phyloP scores from a whole-genome alignment of 2,329 filamentous ascomycete species.

The Scleromitrula shiraiana region DNA sequence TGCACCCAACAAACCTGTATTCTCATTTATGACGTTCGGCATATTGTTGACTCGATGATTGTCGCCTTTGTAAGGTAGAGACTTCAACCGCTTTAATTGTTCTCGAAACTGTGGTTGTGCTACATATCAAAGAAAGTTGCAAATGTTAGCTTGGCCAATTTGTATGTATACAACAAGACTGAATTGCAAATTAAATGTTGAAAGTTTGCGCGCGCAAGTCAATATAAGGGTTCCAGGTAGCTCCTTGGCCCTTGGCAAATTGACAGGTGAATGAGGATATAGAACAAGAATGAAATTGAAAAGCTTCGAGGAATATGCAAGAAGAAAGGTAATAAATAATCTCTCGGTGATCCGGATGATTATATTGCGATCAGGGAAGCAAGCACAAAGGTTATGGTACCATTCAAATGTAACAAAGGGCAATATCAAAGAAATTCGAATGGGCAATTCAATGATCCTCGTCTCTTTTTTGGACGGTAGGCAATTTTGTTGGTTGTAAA shows the following conservation, averaged over 20 bases:
- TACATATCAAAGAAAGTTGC: constrained; percentile 13
- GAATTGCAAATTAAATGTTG: constrained; percentile 4
- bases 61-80: not conserved
- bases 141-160: constrained; percentile 13
- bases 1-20: constrained; percentile 16
- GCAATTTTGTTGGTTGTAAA: not conserved
- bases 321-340: not conserved
- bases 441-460: too few relatives aligned
- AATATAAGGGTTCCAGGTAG: not conserved
- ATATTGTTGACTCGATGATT: not conserved
- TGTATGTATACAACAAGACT: constrained; percentile 2
- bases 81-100: constrained; percentile 11
- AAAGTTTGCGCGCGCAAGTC: constrained; percentile 3
- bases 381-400: not conserved
- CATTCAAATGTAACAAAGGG: constrained; percentile 6
- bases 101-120: constrained; percentile 15
- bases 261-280: not conserved
- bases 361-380: too few relatives aligned
- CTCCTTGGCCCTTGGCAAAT: not conserved
- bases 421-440: constrained; percentile 4
- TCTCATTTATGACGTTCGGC: constrained; percentile 12
- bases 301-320: not conserved
- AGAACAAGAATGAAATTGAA: not conserved
- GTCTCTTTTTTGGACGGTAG: too few relatives aligned
- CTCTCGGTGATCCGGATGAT: not conserved